phyloP scores from a whole-genome alignment of 495 filamentous ascomycete genomes.

The Neurospora sp. region DNA sequence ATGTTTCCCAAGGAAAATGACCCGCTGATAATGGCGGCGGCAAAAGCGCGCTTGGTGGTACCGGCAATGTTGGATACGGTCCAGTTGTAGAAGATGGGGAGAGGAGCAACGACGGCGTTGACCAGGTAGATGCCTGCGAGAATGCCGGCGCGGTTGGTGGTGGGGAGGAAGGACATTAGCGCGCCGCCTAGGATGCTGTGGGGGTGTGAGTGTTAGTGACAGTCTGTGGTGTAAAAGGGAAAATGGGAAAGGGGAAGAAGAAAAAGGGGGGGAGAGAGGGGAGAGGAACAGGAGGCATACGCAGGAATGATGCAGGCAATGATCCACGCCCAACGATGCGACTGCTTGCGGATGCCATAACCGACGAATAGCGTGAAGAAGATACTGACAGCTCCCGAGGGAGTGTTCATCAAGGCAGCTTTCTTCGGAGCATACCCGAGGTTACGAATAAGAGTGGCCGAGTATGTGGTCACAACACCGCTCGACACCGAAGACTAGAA shows the following conservation, averaged over 20 bases:
- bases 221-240: no score
- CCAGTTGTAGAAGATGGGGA: constrained; percentile 35
- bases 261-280: no score
- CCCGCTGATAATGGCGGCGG: constrained; percentile 42
- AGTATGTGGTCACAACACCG: constrained; percentile 53
- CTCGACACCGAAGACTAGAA: constrained; percentile 39
- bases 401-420: constrained; percentile 51
- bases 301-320: constrained; percentile 24
- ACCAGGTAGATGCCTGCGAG: constrained; percentile 57
- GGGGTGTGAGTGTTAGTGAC: background rate
- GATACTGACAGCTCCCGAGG: constrained; percentile 47
- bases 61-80: constrained; percentile 27
- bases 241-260: no score
- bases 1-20: constrained; percentile 57
- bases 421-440: constrained; percentile 45
- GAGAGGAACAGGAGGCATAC: constrained; percentile 8
- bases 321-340: constrained; percentile 27
- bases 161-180: constrained; percentile 49
- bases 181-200: constrained; percentile 42
- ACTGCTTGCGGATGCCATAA: constrained; percentile 22
- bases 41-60: constrained; percentile 29
- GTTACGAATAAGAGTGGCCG: constrained; percentile 45
- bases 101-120: constrained; percentile 46
- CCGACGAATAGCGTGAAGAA: constrained; percentile 44
- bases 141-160: constrained; percentile 34